Base-by-base conservation (phyloP, 2,329 filamentous ascomycete species). In the Hirsutella thompsonii region DNA sequence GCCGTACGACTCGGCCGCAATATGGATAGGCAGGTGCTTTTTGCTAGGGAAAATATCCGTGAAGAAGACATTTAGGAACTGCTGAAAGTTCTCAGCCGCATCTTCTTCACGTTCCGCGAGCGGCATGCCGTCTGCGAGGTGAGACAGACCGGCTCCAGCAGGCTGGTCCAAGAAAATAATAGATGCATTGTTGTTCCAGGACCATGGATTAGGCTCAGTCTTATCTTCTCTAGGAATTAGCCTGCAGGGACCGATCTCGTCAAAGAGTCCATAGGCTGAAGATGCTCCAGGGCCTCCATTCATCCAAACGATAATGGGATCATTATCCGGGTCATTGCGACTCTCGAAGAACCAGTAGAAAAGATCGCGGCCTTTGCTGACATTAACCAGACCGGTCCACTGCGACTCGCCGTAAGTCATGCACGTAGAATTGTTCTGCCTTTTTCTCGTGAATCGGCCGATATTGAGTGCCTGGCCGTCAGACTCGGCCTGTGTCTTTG, bases 211-310 rank as follows among this genome's bases (percentile, higher is more conserved):
- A 6, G 61, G 45, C n/a, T 54, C 54, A 0, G 65, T 67, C 8
- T 58, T 59, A 51, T 72, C 70, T 35, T 66, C 69, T 32, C 74
- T 68, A 20, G 58, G 54, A 32, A 70, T 68, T 34, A 79, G 60
- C 21, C 61, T 58, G 51, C 75, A 80, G 36, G 60, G 63, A 8
- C 74, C 74, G 60, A 62, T 57, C 71, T 73, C 42, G 55, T 61
- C 53, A 68, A 77, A 42, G 67, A 60, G 9, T 60, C 72, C 56
- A 37, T 70, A 58, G 65, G 76, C 69, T 33, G 68, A 72, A 46
- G 68, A 72, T 32, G 60, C 62, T 8, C 74, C 74, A 3, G 74
- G 74, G 2, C 74, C 74, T 29, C 74, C 74, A 53, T 74, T 76
- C 41, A 78, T 58, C 69, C 69, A 78, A 49, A 77, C 69, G 2